These are phyloP conservation scores for Flaveria floridana DNA, from an alignment of 140 eudicot species.

Conservation along the genomic window DNA sequence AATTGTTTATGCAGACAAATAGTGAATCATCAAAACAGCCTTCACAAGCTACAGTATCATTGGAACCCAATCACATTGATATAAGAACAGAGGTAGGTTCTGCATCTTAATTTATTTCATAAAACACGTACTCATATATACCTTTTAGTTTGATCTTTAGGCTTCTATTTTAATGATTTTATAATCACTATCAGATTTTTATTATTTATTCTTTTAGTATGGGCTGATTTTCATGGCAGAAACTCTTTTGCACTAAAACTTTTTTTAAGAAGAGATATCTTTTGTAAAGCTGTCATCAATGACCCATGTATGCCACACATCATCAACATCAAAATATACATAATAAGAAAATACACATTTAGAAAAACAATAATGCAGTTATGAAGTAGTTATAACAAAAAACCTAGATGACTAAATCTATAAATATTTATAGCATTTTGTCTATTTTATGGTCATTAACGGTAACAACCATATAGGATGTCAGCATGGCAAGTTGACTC, in stretches of 20 bases:
- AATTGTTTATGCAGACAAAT: constrained; percentile 39
- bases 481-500: too few relatives aligned
- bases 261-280: not conserved
- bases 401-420: too few relatives aligned
- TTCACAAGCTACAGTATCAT: constrained; percentile 29
- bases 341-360: too few relatives aligned
- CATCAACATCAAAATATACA: not conserved
- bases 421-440: too few relatives aligned
- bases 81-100: constrained; percentile 54
- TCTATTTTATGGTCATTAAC: too few relatives aligned
- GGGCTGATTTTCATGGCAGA: not conserved
- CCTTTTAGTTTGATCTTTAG: not conserved
- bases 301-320: not conserved
- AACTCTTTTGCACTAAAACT: not conserved
- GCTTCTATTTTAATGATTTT: not conserved
- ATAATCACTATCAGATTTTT: not conserved
- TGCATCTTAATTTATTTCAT: constrained; percentile 19
- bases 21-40: constrained; percentile 37
- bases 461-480: too few relatives aligned
- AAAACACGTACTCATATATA: not conserved
- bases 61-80: constrained; percentile 40
- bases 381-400: too few relatives aligned
- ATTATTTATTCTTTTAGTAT: not conserved
- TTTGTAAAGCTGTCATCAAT: not conserved
- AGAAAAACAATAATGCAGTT: too few relatives aligned